These are phyloP conservation scores for Cladosporium sp. DNA, from an alignment of 2,329 filamentous ascomycete species.

Conservation along the genomic window DNA sequence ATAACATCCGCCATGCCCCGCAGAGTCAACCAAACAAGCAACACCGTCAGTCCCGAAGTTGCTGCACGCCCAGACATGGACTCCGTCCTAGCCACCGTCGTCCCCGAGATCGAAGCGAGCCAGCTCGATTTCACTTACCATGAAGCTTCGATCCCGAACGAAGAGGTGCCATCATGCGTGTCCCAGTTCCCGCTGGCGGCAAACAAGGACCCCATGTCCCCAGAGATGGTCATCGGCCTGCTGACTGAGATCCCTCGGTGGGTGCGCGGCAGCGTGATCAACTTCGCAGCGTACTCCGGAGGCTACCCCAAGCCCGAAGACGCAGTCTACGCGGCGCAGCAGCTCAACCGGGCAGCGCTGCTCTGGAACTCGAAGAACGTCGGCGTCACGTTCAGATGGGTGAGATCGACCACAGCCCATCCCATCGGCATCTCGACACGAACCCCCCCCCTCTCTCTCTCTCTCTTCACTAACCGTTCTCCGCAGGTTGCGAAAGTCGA, in stretches of 20 bases:
- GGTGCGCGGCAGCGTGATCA: slow-evolving; percentile 1
- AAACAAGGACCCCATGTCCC: background rate
- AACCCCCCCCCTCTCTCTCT: too few species aligned
- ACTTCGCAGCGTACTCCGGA: slow-evolving; percentile 6
- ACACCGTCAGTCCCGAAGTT: background rate
- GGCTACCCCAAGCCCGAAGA: slow-evolving; percentile 1
- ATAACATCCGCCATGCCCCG: background rate
- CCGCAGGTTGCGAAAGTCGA: background rate
- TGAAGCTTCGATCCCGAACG: background rate
- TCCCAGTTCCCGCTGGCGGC: background rate
- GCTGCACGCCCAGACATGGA: background rate
- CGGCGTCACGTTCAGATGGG: slow-evolving; percentile 11
- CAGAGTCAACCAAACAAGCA: background rate
- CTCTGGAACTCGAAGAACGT: slow-evolving; percentile 2
- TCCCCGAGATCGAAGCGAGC: background rate
- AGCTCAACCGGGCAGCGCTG: slow-evolving; percentile 11
- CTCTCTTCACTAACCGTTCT: background rate
- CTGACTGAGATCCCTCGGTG: slow-evolving; percentile 1
- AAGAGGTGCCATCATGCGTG: background rate
- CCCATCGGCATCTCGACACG: too few species aligned
- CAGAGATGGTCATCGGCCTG: background rate
- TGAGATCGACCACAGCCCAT: background rate
- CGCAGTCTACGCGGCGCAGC: slow-evolving; percentile 1
- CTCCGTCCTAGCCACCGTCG: background rate
- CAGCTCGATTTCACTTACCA: background rate